These are phyloP conservation scores for Ambrosia trifida DNA, from an alignment of 129 eudicot genomes.

Conservation along the genomic window DNA sequence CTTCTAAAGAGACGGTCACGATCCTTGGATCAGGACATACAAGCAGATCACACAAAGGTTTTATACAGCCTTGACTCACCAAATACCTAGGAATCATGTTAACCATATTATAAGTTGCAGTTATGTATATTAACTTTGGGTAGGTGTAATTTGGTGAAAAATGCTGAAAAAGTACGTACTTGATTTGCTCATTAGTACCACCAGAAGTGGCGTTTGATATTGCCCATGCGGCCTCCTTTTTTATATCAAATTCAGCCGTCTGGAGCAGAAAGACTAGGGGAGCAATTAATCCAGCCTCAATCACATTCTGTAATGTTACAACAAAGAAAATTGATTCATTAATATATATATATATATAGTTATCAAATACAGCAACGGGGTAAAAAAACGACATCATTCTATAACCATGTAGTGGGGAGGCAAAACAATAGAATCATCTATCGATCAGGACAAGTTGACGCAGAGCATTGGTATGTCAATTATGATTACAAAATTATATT, in stretches of 20 bases:
- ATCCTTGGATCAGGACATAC: conserved; percentile 83
- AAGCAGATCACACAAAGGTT: conserved; percentile 90
- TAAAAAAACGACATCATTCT: neutral
- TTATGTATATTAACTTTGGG: neutral
- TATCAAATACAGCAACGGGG: too few relatives aligned
- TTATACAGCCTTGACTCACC: conserved; percentile 77
- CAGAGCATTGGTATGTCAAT: too few relatives aligned
- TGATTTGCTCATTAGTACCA: conserved; percentile 73
- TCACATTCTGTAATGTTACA: conserved; percentile 54
- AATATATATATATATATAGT: neutral
- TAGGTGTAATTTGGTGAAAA: neutral
- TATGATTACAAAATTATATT: too few relatives aligned
- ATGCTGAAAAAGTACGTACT: conserved; percentile 29
- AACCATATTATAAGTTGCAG: neutral
- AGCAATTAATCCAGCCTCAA: conserved; percentile 71
- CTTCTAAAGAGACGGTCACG: conserved; percentile 74
- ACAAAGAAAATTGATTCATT: neutral
- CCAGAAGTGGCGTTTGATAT: conserved; percentile 86
- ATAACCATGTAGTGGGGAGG: too few relatives aligned
- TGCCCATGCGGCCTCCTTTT: conserved; percentile 98
- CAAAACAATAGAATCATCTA: too few relatives aligned
- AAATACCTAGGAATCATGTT: conserved; percentile 46
- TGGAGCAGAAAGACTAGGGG: conserved; percentile 77
- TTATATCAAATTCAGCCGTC: conserved; percentile 79
- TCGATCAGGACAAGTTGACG: too few relatives aligned